Base-by-base conservation (phyloP, 2,329 filamentous ascomycete species). In the Rosellinia necatrix region DNA sequence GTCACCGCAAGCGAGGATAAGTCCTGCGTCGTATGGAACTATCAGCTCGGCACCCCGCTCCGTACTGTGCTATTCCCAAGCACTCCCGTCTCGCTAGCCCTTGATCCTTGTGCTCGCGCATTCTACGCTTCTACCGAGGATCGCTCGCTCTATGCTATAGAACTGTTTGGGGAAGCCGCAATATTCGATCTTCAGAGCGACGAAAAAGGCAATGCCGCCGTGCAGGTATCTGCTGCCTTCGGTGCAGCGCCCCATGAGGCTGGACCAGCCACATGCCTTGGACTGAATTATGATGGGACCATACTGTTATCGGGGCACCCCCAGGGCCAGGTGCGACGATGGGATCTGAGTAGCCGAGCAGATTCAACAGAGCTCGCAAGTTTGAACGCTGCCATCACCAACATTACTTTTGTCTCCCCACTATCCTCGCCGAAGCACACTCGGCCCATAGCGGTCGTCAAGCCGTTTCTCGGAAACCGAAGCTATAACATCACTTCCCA, bases 21-120 rank as follows among this genome's bases (percentile, higher is more conserved):
- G 74, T 94, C 91, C 6, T 91, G 91, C 65, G 87, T 96, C 66
- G 80, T 96, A 58, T 99, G 94, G 94, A 92, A 97, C 74, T 96
- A 96, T 70, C 85, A 87, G 59, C 90, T 85, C 0, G 91, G 91
- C 34, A 83, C 85, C 58, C 79, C 88, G 9, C 76, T 97, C 54
- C 85, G 92, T 38, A 97, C 92, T 3, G 85, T 96, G 62, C 80
- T 97, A 35, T 84, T 97, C 53, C 85, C 90, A 2, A 79, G 81
- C n/a, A 77, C 82, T 15, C 91, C 92, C 13, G 78, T 88, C 25
- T 92, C 88, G 65, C 71, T 93, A 29, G 78, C 84, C 7, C 77
- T 97, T 4, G 94, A 97, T 71, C 89, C 92, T 0, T 91, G 87
- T 58, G 88, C 93, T 61, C 84, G 93, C 49, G 91, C 89, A 4